phyloP scores from a whole-genome alignment of 768 basidiomycete genomes.

The Chalciporus sphaerocephalus region DNA sequence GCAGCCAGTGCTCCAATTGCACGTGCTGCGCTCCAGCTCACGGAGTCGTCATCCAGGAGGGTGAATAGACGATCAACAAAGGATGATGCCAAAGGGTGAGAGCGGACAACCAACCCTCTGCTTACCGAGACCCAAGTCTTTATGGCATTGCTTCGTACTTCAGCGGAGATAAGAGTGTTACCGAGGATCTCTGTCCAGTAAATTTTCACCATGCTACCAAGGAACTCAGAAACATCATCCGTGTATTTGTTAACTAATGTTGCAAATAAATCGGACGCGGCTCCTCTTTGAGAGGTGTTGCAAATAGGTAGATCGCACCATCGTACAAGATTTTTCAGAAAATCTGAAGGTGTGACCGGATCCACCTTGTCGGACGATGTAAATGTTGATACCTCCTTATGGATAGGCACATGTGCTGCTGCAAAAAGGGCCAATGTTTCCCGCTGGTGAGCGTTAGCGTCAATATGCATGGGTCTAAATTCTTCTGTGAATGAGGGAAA shows the following conservation, averaged over 20 bases:
- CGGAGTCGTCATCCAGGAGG: constrained; percentile 58
- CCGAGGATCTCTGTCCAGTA: constrained; percentile 51
- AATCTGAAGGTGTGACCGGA: constrained; percentile 43
- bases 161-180: constrained; percentile 25
- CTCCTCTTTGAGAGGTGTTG: constrained; percentile 48
- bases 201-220: constrained; percentile 36
- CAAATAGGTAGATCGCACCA: constrained; percentile 56
- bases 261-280: constrained; percentile 54
- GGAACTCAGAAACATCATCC: constrained; percentile 47
- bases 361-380: constrained; percentile 32
- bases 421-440: constrained; percentile 66
- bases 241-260: constrained; percentile 76
- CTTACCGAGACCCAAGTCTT: constrained; percentile 70
- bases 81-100: constrained; percentile 51
- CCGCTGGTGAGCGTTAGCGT: constrained; percentile 40
- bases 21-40: constrained; percentile 73
- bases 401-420: constrained; percentile 58
- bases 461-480: constrained; percentile 45
- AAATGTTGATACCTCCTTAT: constrained; percentile 47
- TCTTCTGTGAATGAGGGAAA: constrained; percentile 32
- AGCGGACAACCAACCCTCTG: constrained; percentile 74
- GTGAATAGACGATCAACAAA: constrained; percentile 66
- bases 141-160: constrained; percentile 51
- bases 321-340: constrained; percentile 49
- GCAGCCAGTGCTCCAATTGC: constrained; percentile 65